Base-by-base conservation (phyloP, 441 rosid species). In the Manihot esculenta region DNA sequence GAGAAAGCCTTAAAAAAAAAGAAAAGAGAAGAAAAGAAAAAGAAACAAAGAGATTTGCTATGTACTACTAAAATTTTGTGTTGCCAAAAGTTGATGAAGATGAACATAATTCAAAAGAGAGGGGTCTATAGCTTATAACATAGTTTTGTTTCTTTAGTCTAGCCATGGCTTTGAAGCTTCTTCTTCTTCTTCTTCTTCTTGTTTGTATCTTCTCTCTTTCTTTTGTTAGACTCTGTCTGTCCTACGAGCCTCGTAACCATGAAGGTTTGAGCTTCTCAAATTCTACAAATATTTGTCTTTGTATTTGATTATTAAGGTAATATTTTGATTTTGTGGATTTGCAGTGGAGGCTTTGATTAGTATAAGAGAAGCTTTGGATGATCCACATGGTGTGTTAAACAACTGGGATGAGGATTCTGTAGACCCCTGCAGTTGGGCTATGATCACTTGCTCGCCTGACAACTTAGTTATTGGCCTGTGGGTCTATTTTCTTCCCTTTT, bases 401-500 rank as follows among this genome's bases (percentile, higher is more conserved):
- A 89, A 89, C 85, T 93, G 98, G 97, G 98, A 93, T 72, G 92
- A 84, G 71, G 88, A 89, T 59, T 91, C 97, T 56, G 98, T 93
- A 65, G 98, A 93, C 84, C 98, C 98, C 33, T 93, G 98, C 73
- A 93, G 96, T 71, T 93, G 98, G 98, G 91, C 96, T 33, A 88
- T 93, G 97, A 76, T 91, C 78, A 80, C 92, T 83, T 93, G 97
- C 63, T 93, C 97, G 33, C 17, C 84, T 26, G 98, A 87, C 51
- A 91, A 88, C 74, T 91, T 91, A 61, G 96, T 91, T 26, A 79
- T 71, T 72, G 89, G 90, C 87, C 60, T 93, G 98, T 91, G 66
- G 65, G 97, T 84, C 41, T 47, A 45, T 47, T 9, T 23, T 23
- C 7, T 23, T 44, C 17, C 20, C 15, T 55, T 14, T 57, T 3